Base-by-base conservation (phyloP, 2,329 filamentous ascomycete genomes). In the Aotearoamyces nothofagi region DNA sequence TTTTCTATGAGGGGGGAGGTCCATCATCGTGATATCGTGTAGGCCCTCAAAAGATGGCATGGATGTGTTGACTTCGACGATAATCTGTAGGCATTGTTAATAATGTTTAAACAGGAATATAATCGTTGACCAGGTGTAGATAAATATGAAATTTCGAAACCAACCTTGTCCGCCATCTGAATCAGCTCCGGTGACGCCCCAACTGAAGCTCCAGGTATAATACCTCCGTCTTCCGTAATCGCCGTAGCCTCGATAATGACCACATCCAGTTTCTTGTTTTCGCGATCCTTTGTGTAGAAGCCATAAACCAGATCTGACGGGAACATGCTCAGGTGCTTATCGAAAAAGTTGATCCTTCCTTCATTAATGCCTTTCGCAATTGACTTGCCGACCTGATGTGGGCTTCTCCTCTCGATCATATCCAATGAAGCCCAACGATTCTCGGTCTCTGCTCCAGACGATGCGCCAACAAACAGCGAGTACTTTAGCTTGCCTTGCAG, bases 321-420 rank as follows among this genome's bases (percentile, higher is more conserved):
- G 52, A 92, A 92, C 83, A 92, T 92, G 55, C 77, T 84, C 49
- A 92, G 53, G 58, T 92, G 83, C 60, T 92, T 92, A 53, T 92
- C 83, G 50, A 92, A 92, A 56, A 92, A 92, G 38, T 87, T 74
- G 57, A 92, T 92, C 41, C 77, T 66, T 24, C 83, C 83, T 43
- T 77, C 73, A 53, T 92, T 92, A 57, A 92, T 92, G 7, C 83
- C 83, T 60, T 82, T 87, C 35, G 83, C 71, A 40, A 92, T 92
- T 34, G 79, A 68, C 61, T 92, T 92, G 49, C 83, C 83, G 35
- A 92, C 83, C 51, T 92, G 83, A 57, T 92, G 83, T 32, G 83
- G 83, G 42, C 71, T 69, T 32, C 83, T 69, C 33, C 82, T 66
- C 58, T 87, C 77, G 45, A 92, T 92, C 83, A 92, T 92, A 56